A percentile compares a stretch with the other conserved stretches of the same genome.
phyloP scores from a whole-genome alignment of 805 yeast genomes.

The Candida orba region DNA sequence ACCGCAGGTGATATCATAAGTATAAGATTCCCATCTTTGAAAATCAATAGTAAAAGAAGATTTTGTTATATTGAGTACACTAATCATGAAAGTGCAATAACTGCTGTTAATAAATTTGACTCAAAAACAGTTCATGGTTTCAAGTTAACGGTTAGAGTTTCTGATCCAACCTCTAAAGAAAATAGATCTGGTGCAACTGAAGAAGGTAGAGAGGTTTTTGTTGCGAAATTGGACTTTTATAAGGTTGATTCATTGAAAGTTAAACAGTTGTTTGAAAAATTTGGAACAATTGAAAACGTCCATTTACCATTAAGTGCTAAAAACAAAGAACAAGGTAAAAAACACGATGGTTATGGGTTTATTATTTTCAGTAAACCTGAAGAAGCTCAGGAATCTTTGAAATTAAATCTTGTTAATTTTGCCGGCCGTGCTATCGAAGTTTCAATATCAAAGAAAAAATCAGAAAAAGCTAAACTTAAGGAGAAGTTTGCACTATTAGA shows the following conservation, averaged over 20 bases:
- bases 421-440: conserved; percentile 44
- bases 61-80: conserved; percentile 67
- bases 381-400: conserved; percentile 42
- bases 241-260: conserved; percentile 34
- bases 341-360: conserved; percentile 62
- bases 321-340: conserved; percentile 18
- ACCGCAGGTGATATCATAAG: conserved; percentile 36
- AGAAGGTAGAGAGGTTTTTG: conserved; percentile 50
- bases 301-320: conserved; percentile 37
- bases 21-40: conserved; percentile 59
- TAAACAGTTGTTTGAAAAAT: conserved; percentile 34
- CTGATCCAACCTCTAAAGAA: conserved; percentile 45
- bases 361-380: conserved; percentile 38
- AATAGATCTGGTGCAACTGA: conserved; percentile 38
- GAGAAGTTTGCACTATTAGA: conserved; percentile 17
- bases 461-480: conserved; percentile 28
- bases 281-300: conserved; percentile 48
- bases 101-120: conserved; percentile 36
- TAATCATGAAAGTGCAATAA: conserved; percentile 34
- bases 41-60: conserved; percentile 46
- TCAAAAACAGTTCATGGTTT: conserved; percentile 32
- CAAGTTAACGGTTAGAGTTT: conserved; percentile 48
- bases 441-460: conserved; percentile 36
- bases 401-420: conserved; percentile 33
- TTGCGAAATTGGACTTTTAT: conserved; percentile 45